These are phyloP conservation scores for Hanseniaspora sp. DNA, from an alignment of 1,139 yeast species.

Conservation along the genomic window DNA sequence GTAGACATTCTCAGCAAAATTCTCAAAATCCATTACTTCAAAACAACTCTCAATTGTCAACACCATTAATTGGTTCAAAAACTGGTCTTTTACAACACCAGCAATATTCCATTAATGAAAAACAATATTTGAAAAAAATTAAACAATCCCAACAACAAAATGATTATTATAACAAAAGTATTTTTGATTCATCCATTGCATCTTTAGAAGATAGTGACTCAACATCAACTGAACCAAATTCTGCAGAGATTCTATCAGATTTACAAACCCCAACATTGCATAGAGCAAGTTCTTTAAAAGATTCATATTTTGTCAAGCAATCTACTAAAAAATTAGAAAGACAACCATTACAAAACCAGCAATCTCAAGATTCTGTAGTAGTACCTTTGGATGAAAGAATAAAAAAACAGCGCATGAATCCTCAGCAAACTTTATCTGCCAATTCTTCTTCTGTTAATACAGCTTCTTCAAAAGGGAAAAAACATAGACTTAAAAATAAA, in stretches of 20 bases:
- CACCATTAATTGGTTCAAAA: neutral
- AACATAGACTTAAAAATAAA: neutral
- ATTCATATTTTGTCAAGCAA: constrained; percentile 4
- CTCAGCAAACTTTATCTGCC: too few species aligned
- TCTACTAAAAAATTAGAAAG: constrained; percentile 5
- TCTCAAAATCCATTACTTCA: neutral
- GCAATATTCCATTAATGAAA: constrained; percentile 45
- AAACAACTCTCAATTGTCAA: neutral
- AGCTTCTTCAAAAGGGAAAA: neutral
- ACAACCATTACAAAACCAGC: constrained; percentile 1
- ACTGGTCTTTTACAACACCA: constrained; percentile 18
- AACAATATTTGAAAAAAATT: constrained; percentile 54
- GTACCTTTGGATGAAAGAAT: neutral
- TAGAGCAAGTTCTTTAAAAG: neutral
- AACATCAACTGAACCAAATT: neutral
- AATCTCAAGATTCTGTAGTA: neutral
- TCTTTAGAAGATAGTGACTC: constrained; percentile 10
- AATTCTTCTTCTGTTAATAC: too few species aligned
- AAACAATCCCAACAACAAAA: constrained; percentile 48
- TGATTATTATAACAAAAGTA: constrained; percentile 60
- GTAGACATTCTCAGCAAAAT: constrained; percentile 1
- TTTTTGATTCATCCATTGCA: constrained; percentile 21
- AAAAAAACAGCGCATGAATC: neutral
- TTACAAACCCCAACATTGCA: constrained; percentile 4
- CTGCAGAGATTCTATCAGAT: neutral